phyloP scores from a whole-genome alignment of 108 stramenopile genomes.

The Poteriospumella lacustris region DNA sequence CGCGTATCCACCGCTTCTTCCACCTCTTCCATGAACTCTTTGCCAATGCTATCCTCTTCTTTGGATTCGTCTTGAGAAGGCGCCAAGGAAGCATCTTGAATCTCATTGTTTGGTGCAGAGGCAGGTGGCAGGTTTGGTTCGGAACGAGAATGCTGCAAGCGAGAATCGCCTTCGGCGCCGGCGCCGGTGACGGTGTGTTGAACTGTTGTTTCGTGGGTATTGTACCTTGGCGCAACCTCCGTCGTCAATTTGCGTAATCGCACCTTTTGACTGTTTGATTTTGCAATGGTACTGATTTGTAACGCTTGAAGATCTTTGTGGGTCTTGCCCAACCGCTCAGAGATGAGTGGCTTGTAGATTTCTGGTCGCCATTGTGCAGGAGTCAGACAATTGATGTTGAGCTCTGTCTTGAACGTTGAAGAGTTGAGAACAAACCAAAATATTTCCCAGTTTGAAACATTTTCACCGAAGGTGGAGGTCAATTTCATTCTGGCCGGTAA shows the following conservation, averaged over 20 bases:
- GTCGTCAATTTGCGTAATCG: neutral
- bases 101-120: no score
- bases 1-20: neutral
- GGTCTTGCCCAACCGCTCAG: neutral
- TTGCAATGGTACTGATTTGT: neutral
- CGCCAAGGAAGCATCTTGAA: no score
- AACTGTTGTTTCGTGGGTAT: no score
- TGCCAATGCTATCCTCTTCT: neutral
- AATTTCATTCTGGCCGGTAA: neutral
- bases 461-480: neutral
- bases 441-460: neutral
- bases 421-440: neutral
- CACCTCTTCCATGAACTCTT: neutral
- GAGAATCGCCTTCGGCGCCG: neutral
- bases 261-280: neutral
- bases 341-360: neutral
- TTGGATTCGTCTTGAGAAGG: no score
- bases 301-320: neutral
- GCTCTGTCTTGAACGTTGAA: neutral
- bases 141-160: neutral
- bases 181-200: neutral
- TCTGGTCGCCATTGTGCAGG: slow-evolving; percentile 2
- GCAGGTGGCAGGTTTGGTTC: no score
- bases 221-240: no score
- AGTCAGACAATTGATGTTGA: neutral